These are phyloP conservation scores for Diaporthe aspalathi DNA, from an alignment of 2,329 filamentous ascomycete genomes.

Conservation along the genomic window DNA sequence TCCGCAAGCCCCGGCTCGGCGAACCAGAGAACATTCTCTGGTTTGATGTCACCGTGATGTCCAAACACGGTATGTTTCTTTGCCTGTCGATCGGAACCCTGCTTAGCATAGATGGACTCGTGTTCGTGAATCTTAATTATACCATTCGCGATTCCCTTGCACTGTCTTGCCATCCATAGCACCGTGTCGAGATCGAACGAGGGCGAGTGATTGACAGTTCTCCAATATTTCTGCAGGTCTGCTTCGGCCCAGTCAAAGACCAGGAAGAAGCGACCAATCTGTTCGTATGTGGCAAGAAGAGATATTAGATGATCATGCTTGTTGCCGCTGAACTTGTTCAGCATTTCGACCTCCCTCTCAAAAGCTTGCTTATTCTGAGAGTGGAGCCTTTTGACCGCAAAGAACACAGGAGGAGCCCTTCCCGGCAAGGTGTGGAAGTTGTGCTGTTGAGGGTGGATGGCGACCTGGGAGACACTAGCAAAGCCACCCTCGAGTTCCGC, in stretches of 20 bases:
- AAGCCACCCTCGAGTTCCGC: constrained; percentile 30
- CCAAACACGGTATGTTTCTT: background rate
- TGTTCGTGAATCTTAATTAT: constrained; percentile 39
- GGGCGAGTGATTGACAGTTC: background rate
- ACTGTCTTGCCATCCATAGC: constrained; percentile 39
- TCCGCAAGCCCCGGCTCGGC: background rate
- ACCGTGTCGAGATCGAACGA: background rate
- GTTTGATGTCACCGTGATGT: constrained; percentile 33
- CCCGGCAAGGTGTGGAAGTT: constrained; percentile 19
- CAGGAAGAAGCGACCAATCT: constrained; percentile 31
- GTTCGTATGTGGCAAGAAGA: constrained; percentile 41
- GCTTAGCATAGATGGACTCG: background rate
- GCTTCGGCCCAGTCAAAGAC: constrained; percentile 42
- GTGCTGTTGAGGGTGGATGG: constrained; percentile 41
- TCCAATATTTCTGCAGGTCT: constrained; percentile 38
- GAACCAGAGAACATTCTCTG: constrained; percentile 30
- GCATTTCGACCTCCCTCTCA: constrained; percentile 40
- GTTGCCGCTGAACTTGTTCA: constrained; percentile 40
- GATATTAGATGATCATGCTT: constrained; percentile 39
- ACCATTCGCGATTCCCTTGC: constrained; percentile 37
- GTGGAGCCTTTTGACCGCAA: constrained; percentile 37
- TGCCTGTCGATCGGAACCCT: background rate
- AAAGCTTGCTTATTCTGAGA: constrained; percentile 33
- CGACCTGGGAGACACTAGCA: constrained; percentile 34
- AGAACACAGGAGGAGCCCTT: background rate